Evolutionary conservation across 2,329 filamentous ascomycete genomes (phyloP).

Genomic region (Coleophoma eucalyptorum): DNA sequence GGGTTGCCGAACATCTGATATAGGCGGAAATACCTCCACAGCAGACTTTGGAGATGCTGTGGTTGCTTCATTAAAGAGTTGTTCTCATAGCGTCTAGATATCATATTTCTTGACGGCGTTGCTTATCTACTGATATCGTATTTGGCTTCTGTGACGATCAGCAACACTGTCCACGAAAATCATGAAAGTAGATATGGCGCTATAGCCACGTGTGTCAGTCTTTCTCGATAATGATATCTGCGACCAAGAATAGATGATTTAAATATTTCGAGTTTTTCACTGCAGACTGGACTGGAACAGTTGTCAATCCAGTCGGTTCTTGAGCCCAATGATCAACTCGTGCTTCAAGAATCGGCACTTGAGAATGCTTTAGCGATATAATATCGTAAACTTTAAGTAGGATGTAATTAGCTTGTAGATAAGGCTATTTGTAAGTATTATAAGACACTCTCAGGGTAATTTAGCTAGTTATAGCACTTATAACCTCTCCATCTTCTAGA

Average conservation of each 20-base stretch:
- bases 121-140: not conserved
- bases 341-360: no score
- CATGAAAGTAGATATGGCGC: not conserved
- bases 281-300: not conserved
- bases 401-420: no score
- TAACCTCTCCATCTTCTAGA: no score
- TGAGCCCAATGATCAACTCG: no score
- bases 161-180: not conserved
- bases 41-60: slow-evolving; percentile 3
- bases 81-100: not conserved
- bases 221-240: not conserved
- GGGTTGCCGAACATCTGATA: slow-evolving; percentile 1
- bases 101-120: not conserved
- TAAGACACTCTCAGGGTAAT: no score
- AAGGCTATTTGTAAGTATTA: no score
- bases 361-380: no score
- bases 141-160: not conserved
- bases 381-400: no score
- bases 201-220: not conserved
- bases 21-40: slow-evolving; percentile 1
- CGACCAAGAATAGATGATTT: not conserved
- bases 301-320: no score
- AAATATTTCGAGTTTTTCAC: not conserved
- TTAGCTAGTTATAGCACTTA: no score
- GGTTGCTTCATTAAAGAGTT: slow-evolving; percentile 3